A percentile compares a stretch with the other conserved stretches of the same genome.
These are phyloP conservation scores for Mucor circinelloides DNA, from an alignment of 371 early-diverging fungal genomes.

Conservation along the genomic window DNA sequence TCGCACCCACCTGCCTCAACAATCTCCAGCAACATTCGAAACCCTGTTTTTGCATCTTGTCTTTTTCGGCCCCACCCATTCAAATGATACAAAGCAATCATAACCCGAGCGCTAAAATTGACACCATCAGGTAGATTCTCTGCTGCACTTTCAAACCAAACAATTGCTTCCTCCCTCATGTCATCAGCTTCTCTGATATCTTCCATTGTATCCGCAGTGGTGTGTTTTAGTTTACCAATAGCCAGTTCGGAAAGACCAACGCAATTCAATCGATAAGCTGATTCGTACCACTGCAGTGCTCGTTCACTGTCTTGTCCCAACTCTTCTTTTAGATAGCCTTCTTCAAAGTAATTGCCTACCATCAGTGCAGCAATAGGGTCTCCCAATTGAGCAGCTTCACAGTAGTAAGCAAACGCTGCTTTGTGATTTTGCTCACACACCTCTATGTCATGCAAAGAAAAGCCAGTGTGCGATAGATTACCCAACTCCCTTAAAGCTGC, in stretches of 20 bases:
- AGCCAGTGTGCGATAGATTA: conserved; percentile 25
- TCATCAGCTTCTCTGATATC: conserved; percentile 16
- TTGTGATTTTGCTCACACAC: conserved; percentile 23
- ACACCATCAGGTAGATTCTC: neutral
- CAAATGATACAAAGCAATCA: conserved; percentile 23
- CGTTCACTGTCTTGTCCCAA: conserved; percentile 12
- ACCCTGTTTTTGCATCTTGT: conserved; percentile 13
- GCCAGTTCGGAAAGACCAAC: conserved; percentile 29
- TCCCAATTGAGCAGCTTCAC: conserved; percentile 24
- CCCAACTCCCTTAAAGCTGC: conserved; percentile 26
- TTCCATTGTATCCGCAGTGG: neutral
- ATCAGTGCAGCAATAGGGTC: conserved; percentile 26
- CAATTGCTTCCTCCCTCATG: conserved; percentile 29
- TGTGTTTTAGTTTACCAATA: conserved; percentile 26
- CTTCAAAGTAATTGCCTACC: conserved; percentile 34
- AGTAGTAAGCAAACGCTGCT: conserved; percentile 26
- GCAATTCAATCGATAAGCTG: conserved; percentile 22
- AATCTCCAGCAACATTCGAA: conserved; percentile 16
- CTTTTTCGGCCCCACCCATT: conserved; percentile 26
- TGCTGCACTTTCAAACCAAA: conserved; percentile 24
- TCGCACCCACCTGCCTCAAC: conserved; percentile 18
- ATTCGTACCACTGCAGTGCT: conserved; percentile 28
- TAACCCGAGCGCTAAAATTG: conserved; percentile 7
- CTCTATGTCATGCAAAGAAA: neutral
- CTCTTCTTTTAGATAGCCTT: conserved; percentile 17